These are phyloP conservation scores for Camelina hispida DNA, from an alignment of 345 rosid genomes.

Conservation along the genomic window DNA sequence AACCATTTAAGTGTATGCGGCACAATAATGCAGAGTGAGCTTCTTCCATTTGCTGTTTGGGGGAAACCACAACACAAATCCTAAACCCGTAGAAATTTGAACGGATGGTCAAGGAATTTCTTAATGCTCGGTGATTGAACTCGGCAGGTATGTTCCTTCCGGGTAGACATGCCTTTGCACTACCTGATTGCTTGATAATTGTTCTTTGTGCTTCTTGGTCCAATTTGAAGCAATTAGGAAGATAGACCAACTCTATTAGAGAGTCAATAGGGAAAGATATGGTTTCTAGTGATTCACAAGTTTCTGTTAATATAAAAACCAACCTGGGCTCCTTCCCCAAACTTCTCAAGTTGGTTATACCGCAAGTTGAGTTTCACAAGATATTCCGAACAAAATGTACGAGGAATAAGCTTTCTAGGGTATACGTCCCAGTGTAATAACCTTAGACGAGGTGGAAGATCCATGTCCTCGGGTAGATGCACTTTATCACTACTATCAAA, in stretches of 20 bases:
- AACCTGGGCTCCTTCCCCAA: background rate
- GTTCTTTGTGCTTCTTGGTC: background rate
- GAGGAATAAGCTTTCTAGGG: constrained; percentile 32
- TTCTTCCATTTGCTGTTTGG: background rate
- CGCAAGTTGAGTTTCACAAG: constrained; percentile 26
- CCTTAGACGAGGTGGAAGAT: constrained; percentile 29
- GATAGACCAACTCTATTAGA: too few species aligned
- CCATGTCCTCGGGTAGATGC: background rate
- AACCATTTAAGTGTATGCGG: background rate
- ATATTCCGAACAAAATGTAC: background rate
- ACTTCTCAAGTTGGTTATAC: background rate
- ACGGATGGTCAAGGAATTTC: background rate
- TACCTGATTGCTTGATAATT: background rate
- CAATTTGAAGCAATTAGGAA: background rate
- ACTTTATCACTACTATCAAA: background rate
- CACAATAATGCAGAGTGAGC: too few species aligned
- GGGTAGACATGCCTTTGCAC: background rate
- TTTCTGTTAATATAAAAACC: background rate
- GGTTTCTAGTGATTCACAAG: too few species aligned
- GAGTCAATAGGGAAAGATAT: too few species aligned
- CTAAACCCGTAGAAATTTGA: background rate
- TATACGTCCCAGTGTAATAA: constrained; percentile 33
- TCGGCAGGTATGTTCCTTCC: background rate
- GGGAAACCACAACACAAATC: background rate
- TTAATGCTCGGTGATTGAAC: background rate